These are phyloP conservation scores for Ochromonas danica DNA, from an alignment of 108 stramenopile genomes.

Conservation along the genomic window DNA sequence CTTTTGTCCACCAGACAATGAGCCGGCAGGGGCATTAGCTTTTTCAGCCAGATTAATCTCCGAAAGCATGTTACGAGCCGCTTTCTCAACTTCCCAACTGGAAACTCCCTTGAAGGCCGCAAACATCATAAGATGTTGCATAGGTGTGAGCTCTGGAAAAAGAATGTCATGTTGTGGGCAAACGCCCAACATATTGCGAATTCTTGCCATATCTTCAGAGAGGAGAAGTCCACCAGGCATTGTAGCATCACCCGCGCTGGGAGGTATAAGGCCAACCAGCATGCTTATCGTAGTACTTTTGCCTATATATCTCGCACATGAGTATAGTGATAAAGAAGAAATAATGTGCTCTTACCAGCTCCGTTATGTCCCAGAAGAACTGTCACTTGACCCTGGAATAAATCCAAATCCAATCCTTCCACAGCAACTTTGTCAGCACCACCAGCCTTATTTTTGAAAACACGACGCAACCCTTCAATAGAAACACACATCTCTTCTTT, in stretches of 20 bases:
- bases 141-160: conserved; percentile 57
- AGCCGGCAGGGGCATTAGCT: conserved; percentile 58
- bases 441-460: conserved; percentile 62
- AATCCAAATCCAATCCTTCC: conserved; percentile 69
- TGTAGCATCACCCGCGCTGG: conserved; percentile 74
- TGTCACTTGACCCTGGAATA: conserved; percentile 85
- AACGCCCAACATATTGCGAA: conserved; percentile 56
- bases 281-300: conserved; percentile 75
- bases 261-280: conserved; percentile 84
- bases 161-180: conserved; percentile 72
- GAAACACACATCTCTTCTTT: conserved; percentile 32
- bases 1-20: conserved; percentile 65
- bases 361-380: conserved; percentile 87
- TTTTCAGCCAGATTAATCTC: conserved; percentile 62
- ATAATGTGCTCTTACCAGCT: conserved; percentile 58
- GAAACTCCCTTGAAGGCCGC: conserved; percentile 54
- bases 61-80: conserved; percentile 42
- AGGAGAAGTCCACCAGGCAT: conserved; percentile 61
- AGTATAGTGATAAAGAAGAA: not conserved
- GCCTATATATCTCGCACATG: conserved; percentile 40
- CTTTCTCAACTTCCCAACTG: conserved; percentile 28
- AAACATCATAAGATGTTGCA: conserved; percentile 63
- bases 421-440: conserved; percentile 83
- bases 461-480: conserved; percentile 50
- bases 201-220: conserved; percentile 35